phyloP scores from a whole-genome alignment of 768 basidiomycete species.

The Lentinula aciculospora region DNA sequence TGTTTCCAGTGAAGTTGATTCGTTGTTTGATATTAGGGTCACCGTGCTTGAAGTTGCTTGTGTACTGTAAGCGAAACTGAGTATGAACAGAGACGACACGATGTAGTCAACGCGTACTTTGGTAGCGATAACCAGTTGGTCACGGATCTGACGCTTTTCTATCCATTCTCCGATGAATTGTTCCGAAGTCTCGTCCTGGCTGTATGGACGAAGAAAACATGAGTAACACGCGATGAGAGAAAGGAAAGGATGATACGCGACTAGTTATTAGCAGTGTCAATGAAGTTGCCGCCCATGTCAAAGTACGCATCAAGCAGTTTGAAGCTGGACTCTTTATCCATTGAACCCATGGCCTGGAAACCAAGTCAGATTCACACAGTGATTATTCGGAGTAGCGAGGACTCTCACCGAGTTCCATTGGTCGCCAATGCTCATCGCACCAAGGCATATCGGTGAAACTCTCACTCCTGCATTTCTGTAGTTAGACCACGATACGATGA shows the following conservation, averaged over 20 bases:
- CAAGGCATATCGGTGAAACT: conserved; percentile 32
- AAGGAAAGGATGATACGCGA: conserved; percentile 11
- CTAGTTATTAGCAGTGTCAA: conserved; percentile 22
- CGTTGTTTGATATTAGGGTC: conserved; percentile 11
- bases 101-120: conserved; percentile 16
- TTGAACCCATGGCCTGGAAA: conserved; percentile 25
- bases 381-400: too few relatives aligned
- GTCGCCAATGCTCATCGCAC: conserved; percentile 30
- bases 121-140: conserved; percentile 32
- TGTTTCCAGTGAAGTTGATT: conserved; percentile 29
- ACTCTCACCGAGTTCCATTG: conserved; percentile 18
- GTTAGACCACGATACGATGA: background rate
- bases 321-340: conserved; percentile 34
- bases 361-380: background rate
- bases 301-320: conserved; percentile 38
- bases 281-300: conserved; percentile 31
- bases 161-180: conserved; percentile 39
- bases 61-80: conserved; percentile 3
- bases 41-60: conserved; percentile 5
- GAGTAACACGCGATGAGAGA: background rate
- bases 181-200: conserved; percentile 32
- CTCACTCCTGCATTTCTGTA: conserved; percentile 17
- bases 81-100: background rate
- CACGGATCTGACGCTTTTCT: conserved; percentile 27
- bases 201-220: conserved; percentile 7